Evolutionary conservation across 2,329 filamentous ascomycete species (phyloP).

Genomic region (Fusarium floridanum): DNA sequence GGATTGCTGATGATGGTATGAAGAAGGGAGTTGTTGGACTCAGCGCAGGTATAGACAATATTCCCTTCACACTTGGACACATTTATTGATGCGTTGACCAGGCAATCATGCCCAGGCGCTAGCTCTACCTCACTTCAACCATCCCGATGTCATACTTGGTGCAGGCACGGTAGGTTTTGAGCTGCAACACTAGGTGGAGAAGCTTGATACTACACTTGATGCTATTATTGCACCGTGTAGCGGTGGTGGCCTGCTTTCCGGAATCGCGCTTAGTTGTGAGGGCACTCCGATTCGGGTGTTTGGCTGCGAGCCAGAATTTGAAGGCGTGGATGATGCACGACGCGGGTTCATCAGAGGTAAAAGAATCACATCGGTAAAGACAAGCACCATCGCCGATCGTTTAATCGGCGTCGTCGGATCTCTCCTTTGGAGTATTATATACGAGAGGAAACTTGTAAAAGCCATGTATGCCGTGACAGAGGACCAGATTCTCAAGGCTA

Average conservation of each 20-base stretch:
- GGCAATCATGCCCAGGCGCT: neutral
- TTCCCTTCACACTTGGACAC: neutral
- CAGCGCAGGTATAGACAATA: neutral
- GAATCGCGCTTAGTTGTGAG: neutral
- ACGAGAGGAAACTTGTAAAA: neutral
- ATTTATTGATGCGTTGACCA: neutral
- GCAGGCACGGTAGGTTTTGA: neutral
- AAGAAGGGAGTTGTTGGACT: neutral
- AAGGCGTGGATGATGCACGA: neutral
- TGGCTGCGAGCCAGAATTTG: neutral
- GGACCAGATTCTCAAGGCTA: neutral
- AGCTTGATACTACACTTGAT: neutral
- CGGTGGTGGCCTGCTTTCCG: neutral
- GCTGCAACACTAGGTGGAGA: neutral
- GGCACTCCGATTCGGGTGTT: neutral
- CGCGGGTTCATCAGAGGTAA: neutral
- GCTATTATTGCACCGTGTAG: neutral
- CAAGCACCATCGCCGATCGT: neutral
- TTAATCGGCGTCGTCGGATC: neutral
- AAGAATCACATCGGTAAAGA: neutral
- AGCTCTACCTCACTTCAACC: neutral
- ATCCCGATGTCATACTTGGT: neutral
- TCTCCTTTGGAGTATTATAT: neutral
- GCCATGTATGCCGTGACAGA: neutral
- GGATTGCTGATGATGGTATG: neutral